Evolutionary conservation across 805 yeast genomes (phyloP), one percentile per base, ranked within the genome.

Genomic region (Yarrowia osloensis): DNA sequence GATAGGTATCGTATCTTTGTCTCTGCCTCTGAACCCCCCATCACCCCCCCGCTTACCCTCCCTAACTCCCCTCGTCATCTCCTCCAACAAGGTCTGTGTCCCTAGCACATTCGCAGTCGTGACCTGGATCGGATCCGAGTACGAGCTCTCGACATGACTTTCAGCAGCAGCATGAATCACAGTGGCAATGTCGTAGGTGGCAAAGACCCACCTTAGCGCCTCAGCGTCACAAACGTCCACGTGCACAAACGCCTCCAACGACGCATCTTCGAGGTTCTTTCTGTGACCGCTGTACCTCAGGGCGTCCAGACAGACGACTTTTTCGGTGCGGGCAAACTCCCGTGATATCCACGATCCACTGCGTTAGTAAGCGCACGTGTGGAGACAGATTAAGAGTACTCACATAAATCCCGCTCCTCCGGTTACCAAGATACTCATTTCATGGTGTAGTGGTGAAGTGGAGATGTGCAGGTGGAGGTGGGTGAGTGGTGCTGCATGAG

Each of bases 371-470:
- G 35, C 9, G 6, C 9, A 15, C 24, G 15, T 15, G 22, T 3
- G 4, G 42, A 7, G 42, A 8, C 9, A 28, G 11, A 37, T 19
- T 22, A 21, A 39, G 17, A 4, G 19, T 28, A 71, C 77, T 66
- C 69, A 74, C 68, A 85, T 81, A 69, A 85, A 85, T 1, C 88
- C 88, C 6, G 85, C 84, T 1, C 86, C 87, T 7, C 88, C 88
- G 8, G 87, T 81, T 5, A 85, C 81, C 33, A 84, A 74, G 12
- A 83, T 70, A 52, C 66, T 71, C 54, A 46, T 61, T 61, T 39
- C 63, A 57, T 57, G 29, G 21, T 54, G 44, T 54, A 13, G 15
- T 17, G n/a, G 31, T 9, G 61, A 24, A 13, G 42, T 21, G 15
- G n/a, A n/a, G n/a, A n/a, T n/a, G 31, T 15, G 31, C 24, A 9